Evolutionary conservation across 768 basidiomycete species (phyloP), one percentile per base, ranked within the genome.

Genomic region (Boletus pseudopeckii): DNA sequence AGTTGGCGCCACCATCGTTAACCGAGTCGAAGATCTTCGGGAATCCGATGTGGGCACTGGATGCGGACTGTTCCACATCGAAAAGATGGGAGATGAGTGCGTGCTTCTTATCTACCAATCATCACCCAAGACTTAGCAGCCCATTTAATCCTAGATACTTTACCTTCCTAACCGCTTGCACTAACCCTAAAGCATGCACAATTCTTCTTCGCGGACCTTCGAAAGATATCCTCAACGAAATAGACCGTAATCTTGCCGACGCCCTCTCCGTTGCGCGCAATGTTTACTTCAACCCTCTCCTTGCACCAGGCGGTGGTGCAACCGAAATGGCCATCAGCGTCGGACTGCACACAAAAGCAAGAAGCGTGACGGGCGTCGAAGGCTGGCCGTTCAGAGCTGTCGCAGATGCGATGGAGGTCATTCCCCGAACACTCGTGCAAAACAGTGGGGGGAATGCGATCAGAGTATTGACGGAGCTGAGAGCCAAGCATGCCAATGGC

Each of bases 281-380:
- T 65, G 95, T 93, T 41, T 87, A 97, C 57, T 98, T 98, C 75
- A 91, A 98, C 74, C 97, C 97, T 4, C 73, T 78, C 6, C 84
- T 99, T n/a, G 90, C 88, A 0, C 96, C 96, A 0, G 96, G 96
- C 7, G 95, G 96, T 18, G 96, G 97, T 40, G 96, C 97, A 24
- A 96, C 93, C 4, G 97, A 99, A 75, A 98, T 98, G 93, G 97
- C 96, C 0, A 86, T 98, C 71, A 86, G 85, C 34, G 92, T 97
- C 4, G 92, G 88, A 1, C 71, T 98, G 59, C 88, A 90, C 45
- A 78, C 81, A 9, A 90, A 86, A 69, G 90, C 91, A 18, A 78
- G 88, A 13, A 84, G 76, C 43, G 78, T 97, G 54, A 85, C 85
- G 15, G 95, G 96, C 14, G 88, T 94, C 15, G 92, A 95, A 68